A percentile compares a stretch with the other conserved stretches of the same genome.
These are phyloP conservation scores for Odonthalia washingtoniensis DNA, from an alignment of 31 red algal genomes.

Conservation along the genomic window DNA sequence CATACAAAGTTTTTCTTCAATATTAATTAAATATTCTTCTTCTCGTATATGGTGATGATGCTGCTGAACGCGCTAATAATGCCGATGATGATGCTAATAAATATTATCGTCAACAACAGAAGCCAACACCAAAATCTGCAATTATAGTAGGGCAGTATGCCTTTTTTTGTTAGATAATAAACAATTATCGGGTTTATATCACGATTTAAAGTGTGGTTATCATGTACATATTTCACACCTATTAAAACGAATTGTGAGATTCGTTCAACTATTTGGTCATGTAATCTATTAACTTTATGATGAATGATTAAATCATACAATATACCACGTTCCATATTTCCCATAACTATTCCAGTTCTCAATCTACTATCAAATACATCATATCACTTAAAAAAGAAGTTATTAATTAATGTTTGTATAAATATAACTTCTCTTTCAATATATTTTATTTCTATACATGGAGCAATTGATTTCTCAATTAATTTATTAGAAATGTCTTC, in stretches of 20 bases:
- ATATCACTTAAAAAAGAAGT: constrained; percentile 79
- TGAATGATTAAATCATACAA: constrained; percentile 80
- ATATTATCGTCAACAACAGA: constrained; percentile 61
- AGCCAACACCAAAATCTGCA: constrained; percentile 92
- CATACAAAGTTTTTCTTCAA: constrained; percentile 36
- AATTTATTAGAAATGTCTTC: constrained; percentile 84
- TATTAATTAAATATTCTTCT: not conserved
- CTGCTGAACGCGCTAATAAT: no score
- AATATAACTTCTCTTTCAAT: constrained; percentile 78
- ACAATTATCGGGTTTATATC: constrained; percentile 93
- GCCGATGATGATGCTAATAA: no score
- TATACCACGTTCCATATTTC: constrained; percentile 82
- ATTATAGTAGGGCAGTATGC: constrained; percentile 76
- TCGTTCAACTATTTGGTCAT: constrained; percentile 49
- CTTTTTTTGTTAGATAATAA: constrained; percentile 40
- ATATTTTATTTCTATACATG: constrained; percentile 55
- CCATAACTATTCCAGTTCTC: constrained; percentile 85
- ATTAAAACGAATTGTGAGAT: constrained; percentile 75
- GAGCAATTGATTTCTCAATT: constrained; percentile 80
- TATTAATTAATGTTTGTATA: constrained; percentile 70
- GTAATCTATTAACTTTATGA: constrained; percentile 46
- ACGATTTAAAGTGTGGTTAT: constrained; percentile 82
- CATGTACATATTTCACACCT: constrained; percentile 87
- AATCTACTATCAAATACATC: constrained; percentile 87
- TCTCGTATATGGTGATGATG: no score